Evolutionary conservation across 2,329 filamentous ascomycete genomes (phyloP).

Genomic region (Alternaria tenuissima): DNA sequence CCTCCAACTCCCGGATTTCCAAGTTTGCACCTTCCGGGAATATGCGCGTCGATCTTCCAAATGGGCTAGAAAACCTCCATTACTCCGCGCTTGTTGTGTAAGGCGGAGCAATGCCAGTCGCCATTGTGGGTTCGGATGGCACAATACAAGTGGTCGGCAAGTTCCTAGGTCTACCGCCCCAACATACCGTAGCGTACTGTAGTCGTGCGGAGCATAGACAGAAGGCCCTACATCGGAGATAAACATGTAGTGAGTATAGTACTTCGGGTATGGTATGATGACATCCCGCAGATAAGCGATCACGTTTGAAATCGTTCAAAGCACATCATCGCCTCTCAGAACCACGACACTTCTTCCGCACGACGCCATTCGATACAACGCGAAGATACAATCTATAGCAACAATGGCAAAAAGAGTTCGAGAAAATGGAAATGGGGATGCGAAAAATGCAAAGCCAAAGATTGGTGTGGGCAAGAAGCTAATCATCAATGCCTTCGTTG

Average conservation of each 20-base stretch:
- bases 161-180: background rate
- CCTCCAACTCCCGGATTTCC: background rate
- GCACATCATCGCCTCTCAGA: constrained; percentile 35
- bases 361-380: constrained; percentile 27
- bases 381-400: background rate
- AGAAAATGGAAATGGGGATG: constrained; percentile 20
- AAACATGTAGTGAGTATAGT: background rate
- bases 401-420: constrained; percentile 23
- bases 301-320: constrained; percentile 35
- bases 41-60: background rate
- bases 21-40: background rate
- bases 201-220: constrained; percentile 2
- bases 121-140: constrained; percentile 36
- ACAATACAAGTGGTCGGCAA: constrained; percentile 14
- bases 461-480: constrained; percentile 41
- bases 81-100: background rate
- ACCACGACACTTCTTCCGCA: constrained; percentile 20
- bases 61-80: background rate
- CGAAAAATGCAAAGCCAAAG: constrained; percentile 22
- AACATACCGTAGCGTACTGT: background rate
- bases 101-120: constrained; percentile 24
- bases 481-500: constrained; percentile 56
- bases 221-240: constrained; percentile 21
- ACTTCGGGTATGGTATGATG: background rate
- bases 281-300: constrained; percentile 31